Percentiles rank a stretch among this genome's conserved stretches.
phyloP scores from a whole-genome alignment of 2,329 filamentous ascomycete species.

The Myriosclerotinia scirpicola region DNA sequence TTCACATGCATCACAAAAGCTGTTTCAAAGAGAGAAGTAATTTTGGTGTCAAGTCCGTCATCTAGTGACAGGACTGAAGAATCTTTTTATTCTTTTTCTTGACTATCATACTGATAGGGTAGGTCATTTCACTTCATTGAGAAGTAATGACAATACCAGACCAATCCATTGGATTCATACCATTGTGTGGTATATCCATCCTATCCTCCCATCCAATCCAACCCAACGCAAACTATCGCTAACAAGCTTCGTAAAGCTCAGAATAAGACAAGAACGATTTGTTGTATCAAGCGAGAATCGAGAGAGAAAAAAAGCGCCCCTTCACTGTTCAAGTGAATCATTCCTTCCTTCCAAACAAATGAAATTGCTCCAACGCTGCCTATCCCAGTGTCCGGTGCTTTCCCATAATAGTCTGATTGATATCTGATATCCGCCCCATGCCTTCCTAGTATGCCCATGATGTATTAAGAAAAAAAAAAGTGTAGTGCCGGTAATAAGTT shows the following conservation, averaged over 20 bases:
- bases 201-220: slow-evolving; percentile 9
- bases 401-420: slow-evolving; percentile 19
- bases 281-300: slow-evolving; percentile 17
- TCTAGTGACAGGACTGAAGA: slow-evolving; percentile 8
- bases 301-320: slow-evolving; percentile 18
- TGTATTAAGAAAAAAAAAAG: slow-evolving; percentile 26
- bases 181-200: not conserved
- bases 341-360: slow-evolving; percentile 17
- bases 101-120: slow-evolving; percentile 4
- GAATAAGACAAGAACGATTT: slow-evolving; percentile 10
- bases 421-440: slow-evolving; percentile 10
- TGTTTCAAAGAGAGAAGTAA: not conserved
- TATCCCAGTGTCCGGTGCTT: slow-evolving; percentile 17
- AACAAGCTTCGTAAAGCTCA: slow-evolving; percentile 9
- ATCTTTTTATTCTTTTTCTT: slow-evolving; percentile 6
- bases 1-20: not conserved
- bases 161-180: slow-evolving; percentile 9
- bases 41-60: slow-evolving; percentile 14
- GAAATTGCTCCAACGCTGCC: slow-evolving; percentile 23
- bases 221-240: slow-evolving; percentile 10
- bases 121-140: not conserved
- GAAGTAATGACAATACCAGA: slow-evolving; percentile 12
- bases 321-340: slow-evolving; percentile 21
- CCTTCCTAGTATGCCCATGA: slow-evolving; percentile 26
- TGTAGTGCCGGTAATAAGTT: slow-evolving; percentile 8